Evolutionary conservation across 2,329 filamentous ascomycete species (phyloP).

Genomic region (Aspergillus sergii): DNA sequence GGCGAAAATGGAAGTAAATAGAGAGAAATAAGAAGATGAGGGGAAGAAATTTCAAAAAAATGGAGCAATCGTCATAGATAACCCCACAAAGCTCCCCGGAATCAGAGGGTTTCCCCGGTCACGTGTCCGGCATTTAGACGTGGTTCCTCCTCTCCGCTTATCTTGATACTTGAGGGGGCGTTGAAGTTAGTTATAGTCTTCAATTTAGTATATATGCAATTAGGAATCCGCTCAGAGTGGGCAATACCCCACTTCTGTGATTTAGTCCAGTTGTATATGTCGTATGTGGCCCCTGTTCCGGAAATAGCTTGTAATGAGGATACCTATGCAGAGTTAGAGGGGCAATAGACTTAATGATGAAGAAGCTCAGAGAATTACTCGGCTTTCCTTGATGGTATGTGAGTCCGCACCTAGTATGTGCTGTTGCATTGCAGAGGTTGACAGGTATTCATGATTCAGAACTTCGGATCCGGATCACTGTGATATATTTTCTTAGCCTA

Average conservation of each 20-base stretch:
- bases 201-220: neutral
- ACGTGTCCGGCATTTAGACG: neutral
- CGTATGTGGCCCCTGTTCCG: neutral
- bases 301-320: too few species aligned
- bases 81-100: neutral
- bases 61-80: neutral
- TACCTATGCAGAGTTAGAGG: too few species aligned
- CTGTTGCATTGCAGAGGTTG: too few species aligned
- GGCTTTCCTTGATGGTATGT: too few species aligned
- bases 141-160: neutral
- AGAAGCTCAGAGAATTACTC: too few species aligned
- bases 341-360: too few species aligned
- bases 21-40: neutral
- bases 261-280: neutral
- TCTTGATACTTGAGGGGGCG: neutral
- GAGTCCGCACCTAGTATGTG: too few species aligned
- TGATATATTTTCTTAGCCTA: too few species aligned
- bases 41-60: neutral
- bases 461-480: too few species aligned
- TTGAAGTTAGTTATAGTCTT: neutral
- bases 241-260: neutral
- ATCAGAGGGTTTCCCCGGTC: neutral
- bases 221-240: neutral
- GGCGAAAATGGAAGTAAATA: neutral
- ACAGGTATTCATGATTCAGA: too few species aligned